Percentiles rank a stretch among this genome's conserved stretches.
Evolutionary conservation across 441 rosid species (phyloP).

Genomic region (Bocquillonia castaneifolia): DNA sequence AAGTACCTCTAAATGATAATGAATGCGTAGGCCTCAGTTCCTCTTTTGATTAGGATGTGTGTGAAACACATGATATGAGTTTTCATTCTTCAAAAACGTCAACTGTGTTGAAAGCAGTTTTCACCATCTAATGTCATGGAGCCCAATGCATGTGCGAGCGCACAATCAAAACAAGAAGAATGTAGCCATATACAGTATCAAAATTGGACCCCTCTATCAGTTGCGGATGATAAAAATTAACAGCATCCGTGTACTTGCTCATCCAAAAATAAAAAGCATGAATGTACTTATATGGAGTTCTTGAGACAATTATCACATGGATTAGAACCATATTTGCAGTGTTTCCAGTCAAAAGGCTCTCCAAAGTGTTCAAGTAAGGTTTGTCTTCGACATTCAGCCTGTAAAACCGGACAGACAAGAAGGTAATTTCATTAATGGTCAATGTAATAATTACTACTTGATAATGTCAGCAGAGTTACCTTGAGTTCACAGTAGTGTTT

Average conservation of each 20-base stretch:
- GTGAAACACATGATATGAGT: neutral
- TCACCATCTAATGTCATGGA: neutral
- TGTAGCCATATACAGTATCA: neutral
- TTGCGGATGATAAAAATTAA: too few relatives aligned
- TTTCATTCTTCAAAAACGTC: neutral
- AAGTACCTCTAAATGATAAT: slow-evolving; percentile 10
- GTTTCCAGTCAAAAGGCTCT: slow-evolving; percentile 55
- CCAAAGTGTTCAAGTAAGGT: slow-evolving; percentile 80
- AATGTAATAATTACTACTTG: neutral
- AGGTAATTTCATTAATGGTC: neutral
- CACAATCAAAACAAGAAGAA: slow-evolving; percentile 8
- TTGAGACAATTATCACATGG: slow-evolving; percentile 87
- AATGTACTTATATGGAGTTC: slow-evolving; percentile 27
- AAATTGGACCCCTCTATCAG: neutral
- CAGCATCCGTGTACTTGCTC: too few relatives aligned
- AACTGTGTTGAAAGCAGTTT: neutral
- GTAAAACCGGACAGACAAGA: slow-evolving; percentile 24
- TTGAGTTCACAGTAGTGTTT: slow-evolving; percentile 82
- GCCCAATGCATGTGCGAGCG: slow-evolving; percentile 11
- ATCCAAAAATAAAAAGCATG: too few relatives aligned
- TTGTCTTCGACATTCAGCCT: slow-evolving; percentile 84
- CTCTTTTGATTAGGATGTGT: neutral
- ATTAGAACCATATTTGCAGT: slow-evolving; percentile 58
- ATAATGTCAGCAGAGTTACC: slow-evolving; percentile 33
- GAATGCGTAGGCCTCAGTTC: neutral